phyloP scores from a whole-genome alignment of 768 basidiomycete genomes.

The Naganishia vaughanmartiniae region DNA sequence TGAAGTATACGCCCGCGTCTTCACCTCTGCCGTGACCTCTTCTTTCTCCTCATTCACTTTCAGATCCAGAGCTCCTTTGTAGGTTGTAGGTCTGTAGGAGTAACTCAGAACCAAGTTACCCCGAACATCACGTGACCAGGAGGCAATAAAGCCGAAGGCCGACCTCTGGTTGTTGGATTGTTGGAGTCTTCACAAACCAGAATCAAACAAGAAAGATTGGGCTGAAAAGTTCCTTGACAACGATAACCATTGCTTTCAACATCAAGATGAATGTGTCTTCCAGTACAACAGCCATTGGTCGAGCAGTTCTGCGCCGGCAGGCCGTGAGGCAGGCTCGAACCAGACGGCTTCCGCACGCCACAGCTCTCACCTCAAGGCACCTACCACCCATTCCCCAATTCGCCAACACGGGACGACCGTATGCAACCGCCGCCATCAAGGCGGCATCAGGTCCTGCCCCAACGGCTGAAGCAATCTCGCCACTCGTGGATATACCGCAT shows the following conservation, averaged over 20 bases:
- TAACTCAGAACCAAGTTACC: no score
- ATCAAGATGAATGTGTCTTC: not conserved
- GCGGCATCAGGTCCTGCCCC: not conserved
- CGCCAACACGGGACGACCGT: not conserved
- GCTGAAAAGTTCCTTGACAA: not conserved
- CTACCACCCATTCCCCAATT: not conserved
- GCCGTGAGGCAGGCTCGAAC: not conserved
- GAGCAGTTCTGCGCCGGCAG: conserved; percentile 1
- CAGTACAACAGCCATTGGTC: not conserved
- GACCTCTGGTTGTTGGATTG: not conserved
- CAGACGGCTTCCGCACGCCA: not conserved
- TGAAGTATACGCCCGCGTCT: no score
- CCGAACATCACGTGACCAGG: no score
- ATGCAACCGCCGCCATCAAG: not conserved
- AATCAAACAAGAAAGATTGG: not conserved
- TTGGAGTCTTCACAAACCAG: not conserved
- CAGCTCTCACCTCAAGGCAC: not conserved
- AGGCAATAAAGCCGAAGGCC: not conserved
- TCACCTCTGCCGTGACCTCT: no score
- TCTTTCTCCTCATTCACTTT: no score
- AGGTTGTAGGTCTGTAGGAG: no score
- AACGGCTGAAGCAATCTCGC: not conserved
- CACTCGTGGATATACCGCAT: not conserved
- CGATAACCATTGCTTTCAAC: not conserved
- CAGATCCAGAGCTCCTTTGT: no score